Conservation (phyloP, 2,329 filamentous ascomycete genomes). For the Sarocladium oryzae region DNA sequence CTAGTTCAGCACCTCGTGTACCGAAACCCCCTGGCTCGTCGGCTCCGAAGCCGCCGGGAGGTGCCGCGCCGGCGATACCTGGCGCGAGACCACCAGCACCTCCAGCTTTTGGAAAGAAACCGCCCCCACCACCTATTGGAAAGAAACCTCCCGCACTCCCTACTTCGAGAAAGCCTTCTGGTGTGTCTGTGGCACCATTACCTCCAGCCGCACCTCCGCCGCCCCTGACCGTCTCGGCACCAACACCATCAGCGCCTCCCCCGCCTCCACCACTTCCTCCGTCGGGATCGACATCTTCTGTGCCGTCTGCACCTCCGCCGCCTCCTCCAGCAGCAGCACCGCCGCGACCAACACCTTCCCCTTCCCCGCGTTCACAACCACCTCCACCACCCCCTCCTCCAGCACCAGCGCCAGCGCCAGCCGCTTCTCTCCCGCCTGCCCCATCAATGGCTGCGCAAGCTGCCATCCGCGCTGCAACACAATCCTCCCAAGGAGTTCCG, state of each 20-base stretch:
- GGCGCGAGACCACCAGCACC: constrained; percentile 5
- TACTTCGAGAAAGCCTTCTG: constrained; percentile 51
- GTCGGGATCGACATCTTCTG: constrained; percentile 38
- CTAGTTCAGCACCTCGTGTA: constrained; percentile 31
- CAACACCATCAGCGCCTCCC: constrained; percentile 34
- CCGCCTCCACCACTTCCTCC: constrained; percentile 35
- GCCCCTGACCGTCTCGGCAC: constrained; percentile 32
- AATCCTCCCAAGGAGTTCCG: constrained; percentile 25
- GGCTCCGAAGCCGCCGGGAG: constrained; percentile 54
- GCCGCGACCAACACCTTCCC: constrained; percentile 28
- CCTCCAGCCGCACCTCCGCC: constrained; percentile 31
- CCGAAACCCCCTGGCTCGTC: constrained; percentile 45
- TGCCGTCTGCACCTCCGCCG: constrained; percentile 38
- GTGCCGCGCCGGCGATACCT: constrained; percentile 53
- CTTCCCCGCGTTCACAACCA: constrained; percentile 7
- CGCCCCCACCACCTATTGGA: constrained; percentile 54
- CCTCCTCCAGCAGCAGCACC: constrained; percentile 27
- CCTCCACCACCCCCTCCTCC: constrained; percentile 30
- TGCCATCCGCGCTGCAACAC: constrained; percentile 36
- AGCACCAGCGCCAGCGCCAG: constrained; percentile 32
- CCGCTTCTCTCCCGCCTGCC: constrained; percentile 22
- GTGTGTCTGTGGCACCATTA: constrained; percentile 24
- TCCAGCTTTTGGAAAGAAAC: constrained; percentile 63
- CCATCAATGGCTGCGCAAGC: constrained; percentile 38
- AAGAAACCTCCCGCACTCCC: constrained; percentile 67